These are phyloP conservation scores for Trametes pubescens DNA, from an alignment of 1,284 basidiomycete species.

Conservation along the genomic window DNA sequence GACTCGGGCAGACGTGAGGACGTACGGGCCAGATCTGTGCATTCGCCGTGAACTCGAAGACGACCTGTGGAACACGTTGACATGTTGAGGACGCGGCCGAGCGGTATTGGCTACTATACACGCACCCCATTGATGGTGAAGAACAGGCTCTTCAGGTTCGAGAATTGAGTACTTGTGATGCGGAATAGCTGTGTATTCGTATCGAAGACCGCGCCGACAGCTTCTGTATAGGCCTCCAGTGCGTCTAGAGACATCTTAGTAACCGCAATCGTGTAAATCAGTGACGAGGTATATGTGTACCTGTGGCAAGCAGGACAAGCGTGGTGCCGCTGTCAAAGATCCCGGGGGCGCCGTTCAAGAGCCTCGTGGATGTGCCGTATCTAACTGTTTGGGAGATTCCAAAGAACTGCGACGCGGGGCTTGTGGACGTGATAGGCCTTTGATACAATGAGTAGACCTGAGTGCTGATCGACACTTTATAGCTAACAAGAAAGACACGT, in stretches of 20 bases:
- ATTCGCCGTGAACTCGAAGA: slow-evolving; percentile 53
- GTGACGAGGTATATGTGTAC: slow-evolving; percentile 23
- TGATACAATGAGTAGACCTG: slow-evolving; percentile 27
- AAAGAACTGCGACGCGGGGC: slow-evolving; percentile 63
- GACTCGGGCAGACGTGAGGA: background rate
- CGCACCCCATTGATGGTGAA: slow-evolving; percentile 52
- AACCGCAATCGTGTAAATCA: background rate
- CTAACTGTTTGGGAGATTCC: slow-evolving; percentile 67
- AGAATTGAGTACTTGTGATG: slow-evolving; percentile 48
- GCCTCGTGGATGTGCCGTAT: slow-evolving; percentile 55
- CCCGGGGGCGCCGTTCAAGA: slow-evolving; percentile 59
- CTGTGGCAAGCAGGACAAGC: slow-evolving; percentile 48
- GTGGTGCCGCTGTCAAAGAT: slow-evolving; percentile 69
- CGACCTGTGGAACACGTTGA: slow-evolving; percentile 32
- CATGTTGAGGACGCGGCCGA: no score
- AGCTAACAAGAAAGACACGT: slow-evolving; percentile 38
- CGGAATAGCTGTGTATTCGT: slow-evolving; percentile 49
- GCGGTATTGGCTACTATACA: background rate
- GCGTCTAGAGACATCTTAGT: slow-evolving; percentile 37
- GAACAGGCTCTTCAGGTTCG: slow-evolving; percentile 49
- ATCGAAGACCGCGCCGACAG: slow-evolving; percentile 49
- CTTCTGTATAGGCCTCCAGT: slow-evolving; percentile 43
- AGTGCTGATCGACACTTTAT: background rate
- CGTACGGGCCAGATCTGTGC: slow-evolving; percentile 58
- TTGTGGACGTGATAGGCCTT: slow-evolving; percentile 54